phyloP scores from a whole-genome alignment of 2,329 filamentous ascomycete genomes.

The Clonostachys byssicola region DNA sequence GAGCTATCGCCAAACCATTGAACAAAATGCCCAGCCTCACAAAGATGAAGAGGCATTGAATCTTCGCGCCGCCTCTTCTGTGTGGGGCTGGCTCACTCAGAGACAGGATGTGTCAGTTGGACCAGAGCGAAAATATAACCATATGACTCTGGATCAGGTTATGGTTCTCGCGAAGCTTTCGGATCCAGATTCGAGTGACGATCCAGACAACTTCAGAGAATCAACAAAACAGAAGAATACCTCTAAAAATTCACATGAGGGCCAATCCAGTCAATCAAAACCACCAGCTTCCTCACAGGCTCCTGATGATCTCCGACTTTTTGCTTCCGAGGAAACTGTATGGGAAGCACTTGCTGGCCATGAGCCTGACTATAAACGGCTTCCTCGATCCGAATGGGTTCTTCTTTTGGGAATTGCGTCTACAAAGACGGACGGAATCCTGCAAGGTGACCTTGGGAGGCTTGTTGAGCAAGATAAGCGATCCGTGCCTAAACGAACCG shows the following conservation, averaged over 20 bases:
- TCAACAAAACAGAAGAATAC: neutral
- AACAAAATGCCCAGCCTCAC: neutral
- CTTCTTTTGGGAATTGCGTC: conserved; percentile 54
- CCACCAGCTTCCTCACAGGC: neutral
- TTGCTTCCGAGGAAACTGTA: conserved; percentile 49
- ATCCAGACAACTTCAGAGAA: neutral
- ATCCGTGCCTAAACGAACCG: conserved; percentile 57
- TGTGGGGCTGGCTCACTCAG: conserved; percentile 28
- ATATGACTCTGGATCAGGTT: conserved; percentile 30
- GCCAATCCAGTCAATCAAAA: no score
- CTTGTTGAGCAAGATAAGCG: conserved; percentile 59
- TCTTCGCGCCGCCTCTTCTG: conserved; percentile 6
- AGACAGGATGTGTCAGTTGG: conserved; percentile 29
- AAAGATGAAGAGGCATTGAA: neutral
- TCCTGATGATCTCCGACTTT: conserved; percentile 23
- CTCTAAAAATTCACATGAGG: neutral
- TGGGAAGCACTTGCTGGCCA: conserved; percentile 59
- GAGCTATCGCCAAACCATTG: neutral
- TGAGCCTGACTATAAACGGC: conserved; percentile 50
- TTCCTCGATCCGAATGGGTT: conserved; percentile 56
- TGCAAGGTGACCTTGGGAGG: conserved; percentile 56
- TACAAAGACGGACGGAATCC: conserved; percentile 47
- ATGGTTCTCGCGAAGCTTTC: conserved; percentile 9
- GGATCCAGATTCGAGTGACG: neutral
- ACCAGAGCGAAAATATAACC: conserved; percentile 20